Evolutionary conservation across 371 early-diverging fungal genomes (phyloP), one percentile per base, ranked within the genome.

Genomic region (Mucor ambiguus): DNA sequence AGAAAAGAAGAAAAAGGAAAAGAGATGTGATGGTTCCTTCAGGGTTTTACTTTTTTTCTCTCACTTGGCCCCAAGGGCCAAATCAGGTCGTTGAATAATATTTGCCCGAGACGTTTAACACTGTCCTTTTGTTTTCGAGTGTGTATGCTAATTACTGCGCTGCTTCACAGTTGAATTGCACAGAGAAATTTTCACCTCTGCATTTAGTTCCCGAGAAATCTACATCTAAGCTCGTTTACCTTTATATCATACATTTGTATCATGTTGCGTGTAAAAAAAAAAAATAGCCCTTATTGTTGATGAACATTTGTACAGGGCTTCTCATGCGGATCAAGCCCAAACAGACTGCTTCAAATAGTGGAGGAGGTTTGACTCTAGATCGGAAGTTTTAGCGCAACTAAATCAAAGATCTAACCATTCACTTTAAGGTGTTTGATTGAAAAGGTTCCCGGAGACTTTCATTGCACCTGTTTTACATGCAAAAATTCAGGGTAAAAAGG

Each of bases 81-180:
- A 67, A 67, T 55, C 61, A 67, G 62, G 67, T 67, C 67, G 67
- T 67, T 44, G 67, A 67, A 67, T 67, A 61, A 61, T 67, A 67
- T 67, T 67, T 67, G 67, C 67, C 67, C 67, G 67, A 67, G 56
- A 67, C 67, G 56, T 52, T 28, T 52, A 52, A 12, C 52, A 52
- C 14, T 18, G 41, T 26, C 46, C 7, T n/a, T 44, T 44, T 22
- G 10, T 5, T 18, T 46, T 46, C 37, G 46, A 46, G 18, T 46
- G 46, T 10, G 20, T 20, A 46, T n/a, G 11, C n/a, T 46, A 10
- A 20, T 22, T 46, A 20, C 46, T 46, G 46, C 20, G 22, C 24
- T 46, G 46, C 9, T 22, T 11, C 5, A 8, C 24, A 52, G 3
- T 24, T 16, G 14, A 14, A 52, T 28, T 26, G 24, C 26, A 28